Base-by-base conservation (phyloP, 768 basidiomycete species). In the Russula sp. region DNA sequence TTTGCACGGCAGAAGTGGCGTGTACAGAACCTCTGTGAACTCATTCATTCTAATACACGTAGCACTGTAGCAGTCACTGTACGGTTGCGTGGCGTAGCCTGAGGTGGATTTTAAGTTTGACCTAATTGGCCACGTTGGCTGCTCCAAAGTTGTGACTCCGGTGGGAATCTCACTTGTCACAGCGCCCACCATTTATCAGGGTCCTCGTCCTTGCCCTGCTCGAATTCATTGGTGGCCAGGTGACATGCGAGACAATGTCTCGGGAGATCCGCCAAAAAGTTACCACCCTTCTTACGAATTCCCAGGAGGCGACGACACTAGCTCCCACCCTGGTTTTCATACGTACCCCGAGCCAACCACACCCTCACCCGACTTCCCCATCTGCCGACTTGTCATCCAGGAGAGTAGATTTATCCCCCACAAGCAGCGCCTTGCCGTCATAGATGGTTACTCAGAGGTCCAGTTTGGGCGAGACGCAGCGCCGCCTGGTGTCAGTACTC, bases 391-490 rank as follows among this genome's bases (percentile, higher is more conserved):
- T 20, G 66, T 75, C 55, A 74, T 79, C 22, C 69, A 71, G 22
- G 59, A 64, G 13, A 73, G 73, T 57, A 66, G 70, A 59, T 81
- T 88, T 60, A 77, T 91, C 39, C 75, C 86, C 55, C 80, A 75
- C 32, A 59, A 68, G 16, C 73, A 79, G 54, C 76, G 73, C n/a
- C 79, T 88, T 40, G 85, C 83, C 14, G 78, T 89, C 53, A 74
- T 92, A 47, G 82, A 89, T 55, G 77, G 80, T 4, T 83, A 84
- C 68, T 73, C 79, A 10, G 85, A 90, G 71, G 77, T 86, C 4
- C 86, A 91, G 68, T 77, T 94, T 62, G 91, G 91, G 16, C 79
- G 91, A 40, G 91, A 94, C 71, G 72, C 79, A 47, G 77, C 83
- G 1, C 74, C 79, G 2, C 64, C 75, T 44, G 84, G 82, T 11